A percentile compares a stretch with the other conserved stretches of the same genome.
Conservation (phyloP, 768 basidiomycete species). For the Lactarius akahatsu region DNA sequence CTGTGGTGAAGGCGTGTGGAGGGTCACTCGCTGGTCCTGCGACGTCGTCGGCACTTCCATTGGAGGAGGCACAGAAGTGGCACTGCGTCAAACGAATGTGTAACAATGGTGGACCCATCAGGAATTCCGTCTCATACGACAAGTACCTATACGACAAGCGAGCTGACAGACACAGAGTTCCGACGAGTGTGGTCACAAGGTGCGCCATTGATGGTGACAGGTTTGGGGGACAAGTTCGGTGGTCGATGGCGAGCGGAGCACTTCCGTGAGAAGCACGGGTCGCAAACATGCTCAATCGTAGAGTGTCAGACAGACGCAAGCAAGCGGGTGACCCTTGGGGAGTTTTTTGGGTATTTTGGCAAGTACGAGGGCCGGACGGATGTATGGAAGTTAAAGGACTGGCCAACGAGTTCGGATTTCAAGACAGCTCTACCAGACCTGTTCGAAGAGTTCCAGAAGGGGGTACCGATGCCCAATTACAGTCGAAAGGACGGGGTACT, state of each 20-base stretch:
- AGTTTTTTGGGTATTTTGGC: slow-evolving; percentile 83
- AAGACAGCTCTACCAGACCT: slow-evolving; percentile 78
- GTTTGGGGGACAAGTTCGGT: slow-evolving; percentile 58
- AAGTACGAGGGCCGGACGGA: slow-evolving; percentile 54
- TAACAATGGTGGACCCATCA: slow-evolving; percentile 14
- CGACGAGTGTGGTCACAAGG: slow-evolving; percentile 70
- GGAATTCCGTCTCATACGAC: slow-evolving; percentile 41
- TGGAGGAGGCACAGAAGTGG: slow-evolving; percentile 4
- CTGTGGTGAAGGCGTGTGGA: slow-evolving; percentile 1
- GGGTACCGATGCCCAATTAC: slow-evolving; percentile 86
- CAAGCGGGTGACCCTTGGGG: slow-evolving; percentile 60
- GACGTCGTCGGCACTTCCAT: neutral
- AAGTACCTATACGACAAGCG: slow-evolving; percentile 44
- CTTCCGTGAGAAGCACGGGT: slow-evolving; percentile 67
- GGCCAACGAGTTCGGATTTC: slow-evolving; percentile 89
- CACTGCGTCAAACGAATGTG: neutral
- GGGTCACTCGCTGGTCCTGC: neutral
- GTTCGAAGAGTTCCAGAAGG: slow-evolving; percentile 78
- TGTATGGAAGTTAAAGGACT: slow-evolving; percentile 87
- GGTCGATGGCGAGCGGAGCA: slow-evolving; percentile 81
- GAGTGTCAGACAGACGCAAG: slow-evolving; percentile 79
- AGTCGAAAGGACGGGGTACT: slow-evolving; percentile 87
- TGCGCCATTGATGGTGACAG: slow-evolving; percentile 75
- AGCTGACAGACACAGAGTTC: slow-evolving; percentile 61
- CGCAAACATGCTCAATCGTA: slow-evolving; percentile 65